A percentile compares a stretch with the other conserved stretches of the same genome.
phyloP scores from a whole-genome alignment of 768 basidiomycete genomes.

The Basidioascus undulatus region DNA sequence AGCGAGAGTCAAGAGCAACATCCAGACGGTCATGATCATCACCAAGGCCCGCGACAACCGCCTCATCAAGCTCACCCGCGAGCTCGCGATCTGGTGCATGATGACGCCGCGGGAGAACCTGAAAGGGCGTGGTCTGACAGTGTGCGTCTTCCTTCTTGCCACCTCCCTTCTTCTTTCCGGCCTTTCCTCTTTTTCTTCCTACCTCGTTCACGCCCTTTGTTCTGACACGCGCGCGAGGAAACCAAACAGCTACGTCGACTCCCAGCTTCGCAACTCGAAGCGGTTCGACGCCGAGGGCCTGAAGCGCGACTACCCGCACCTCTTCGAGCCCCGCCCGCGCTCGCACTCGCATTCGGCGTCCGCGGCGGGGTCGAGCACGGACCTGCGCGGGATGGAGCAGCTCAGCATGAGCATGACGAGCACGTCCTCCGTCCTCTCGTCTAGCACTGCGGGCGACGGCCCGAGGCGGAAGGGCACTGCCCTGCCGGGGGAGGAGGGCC shows the following conservation, averaged over 20 bases:
- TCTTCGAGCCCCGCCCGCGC: conserved; percentile 56
- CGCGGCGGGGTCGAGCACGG: too few species aligned
- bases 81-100: conserved; percentile 91
- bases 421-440: conserved; percentile 1
- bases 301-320: conserved; percentile 56
- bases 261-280: conserved; percentile 63
- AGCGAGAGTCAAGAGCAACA: conserved; percentile 68
- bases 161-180: background rate
- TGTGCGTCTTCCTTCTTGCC: conserved; percentile 28
- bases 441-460: too few species aligned
- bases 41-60: conserved; percentile 96
- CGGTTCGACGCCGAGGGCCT: conserved; percentile 88
- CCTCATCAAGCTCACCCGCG: conserved; percentile 77
- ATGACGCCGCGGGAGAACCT: conserved; percentile 41
- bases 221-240: too few species aligned
- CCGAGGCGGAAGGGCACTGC: too few species aligned
- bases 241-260: conserved; percentile 60
- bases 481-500: conserved; percentile 49
- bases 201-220: too few species aligned
- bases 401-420: conserved; percentile 7
- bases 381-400: too few species aligned
- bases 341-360: too few species aligned
- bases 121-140: conserved; percentile 46
- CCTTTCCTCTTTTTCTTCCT: too few species aligned
- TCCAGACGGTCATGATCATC: conserved; percentile 79